Base-by-base conservation (phyloP, 2,329 filamentous ascomycete species). In the Mariannaea elegans region DNA sequence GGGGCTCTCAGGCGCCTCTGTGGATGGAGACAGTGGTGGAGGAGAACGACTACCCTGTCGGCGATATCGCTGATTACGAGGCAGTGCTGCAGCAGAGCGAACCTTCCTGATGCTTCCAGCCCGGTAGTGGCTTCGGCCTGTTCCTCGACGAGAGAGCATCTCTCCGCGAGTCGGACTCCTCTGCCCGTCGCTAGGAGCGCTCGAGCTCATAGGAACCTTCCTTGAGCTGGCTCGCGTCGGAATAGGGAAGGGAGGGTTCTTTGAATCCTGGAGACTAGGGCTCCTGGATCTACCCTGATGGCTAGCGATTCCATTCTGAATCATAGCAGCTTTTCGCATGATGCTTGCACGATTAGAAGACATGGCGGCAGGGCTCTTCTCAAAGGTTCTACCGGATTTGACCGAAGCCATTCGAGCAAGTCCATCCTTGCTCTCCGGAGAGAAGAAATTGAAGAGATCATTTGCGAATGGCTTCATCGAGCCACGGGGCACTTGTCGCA, bases 151-250 rank as follows among this genome's bases (percentile, higher is more conserved):
- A 55, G 85, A 81, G 76, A 84, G 87, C 19, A 82, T 81, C n/a
- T 81, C 80, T 10, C 78, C 77, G 29, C 86, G 84, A 1, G 90
- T 93, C 1, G 93, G 93, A 72, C 92, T 97, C 63, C 87, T 85
- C 38, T 88, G 89, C 3, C 91, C 91, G 63, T 97, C 93, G 62
- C 86, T 87, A 1, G 84, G 82, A 3, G 82, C 81, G 72, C 91
- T 93, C 49, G 84, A 80, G 65, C 85, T 89, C 60, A 88, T 77
- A 1, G 87, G 85, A 19, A 89, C 84, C 69, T 90, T 89, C 60
- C 93, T 87, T 6, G 94, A 99, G 76, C 94, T 98, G 27, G 92
- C 91, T 56, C 95, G 84, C 3, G 89, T 90, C 0, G 95, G 95
- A 7, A 99, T 97, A 0, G 95, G 94, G 80, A 97, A 97, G 1